Base-by-base conservation (phyloP, 1,139 yeast genomes). In the Meyerozyma athensensis region DNA sequence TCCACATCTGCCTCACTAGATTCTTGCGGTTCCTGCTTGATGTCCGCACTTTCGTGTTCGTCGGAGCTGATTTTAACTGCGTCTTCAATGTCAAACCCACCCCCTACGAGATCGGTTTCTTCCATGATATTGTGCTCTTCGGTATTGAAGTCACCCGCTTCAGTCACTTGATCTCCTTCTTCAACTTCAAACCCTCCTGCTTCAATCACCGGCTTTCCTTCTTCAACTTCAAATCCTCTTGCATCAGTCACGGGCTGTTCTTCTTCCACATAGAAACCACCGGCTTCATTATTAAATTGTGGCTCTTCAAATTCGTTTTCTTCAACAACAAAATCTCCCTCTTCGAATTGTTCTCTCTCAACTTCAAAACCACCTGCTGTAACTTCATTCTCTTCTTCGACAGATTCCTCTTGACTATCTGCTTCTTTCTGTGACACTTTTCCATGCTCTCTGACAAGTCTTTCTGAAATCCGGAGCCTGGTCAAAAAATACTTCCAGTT, bases 401-500 rank as follows among this genome's bases (percentile, higher is more conserved):
- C 39, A 5, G 36, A 35, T 19, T 23, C 37, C 13, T 23, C 14
- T 34, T 9, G 14, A 26, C 40, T 47, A 6, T 50, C 58, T 3
- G 48, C 56, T 9, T n/a, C n/a, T n/a, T n/a, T n/a, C n/a, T n/a
- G n/a, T n/a, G n/a, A n/a, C n/a, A 81, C 60, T n/a, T 53, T 58
- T 7, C 96, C 96, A 56, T 86, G 95, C 18, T 72, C 65, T 31
- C 54, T 58, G 41, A 84, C 77, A 42, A 90, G 65, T 35, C 96
- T 67, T n/a, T 74, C 75, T 42, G 74, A 71, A 26, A 92, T 86
- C 40, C 86, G 68, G 38, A 90, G 61, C 39, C 86, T 92, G 7
- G 81, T 68, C 43, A 90, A 63, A 46, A 87, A 71, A 39, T 74
- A 67, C 45, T 78, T 76, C 98, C 98, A 92, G 37, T 79, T 72